Evolutionary conservation across 208 protist genomes (phyloP), one percentile per base, ranked within the genome.

Genomic region (Endotrypanum monterogeii): DNA sequence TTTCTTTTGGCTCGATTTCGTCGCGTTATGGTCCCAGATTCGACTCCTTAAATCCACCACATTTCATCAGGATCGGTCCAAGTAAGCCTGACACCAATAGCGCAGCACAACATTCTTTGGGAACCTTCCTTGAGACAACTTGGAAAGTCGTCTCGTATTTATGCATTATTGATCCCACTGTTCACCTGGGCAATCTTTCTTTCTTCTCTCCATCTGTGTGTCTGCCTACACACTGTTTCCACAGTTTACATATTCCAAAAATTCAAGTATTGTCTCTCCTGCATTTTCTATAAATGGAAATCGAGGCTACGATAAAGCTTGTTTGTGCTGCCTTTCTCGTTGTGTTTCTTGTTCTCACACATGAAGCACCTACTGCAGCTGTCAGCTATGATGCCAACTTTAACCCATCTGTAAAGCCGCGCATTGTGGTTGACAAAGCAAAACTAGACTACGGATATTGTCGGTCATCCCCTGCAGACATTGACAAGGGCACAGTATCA

Each of bases 381-480:
- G 61, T 6, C 25, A 20, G 1, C 32, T 6, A n/a, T 20, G 39
- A 35, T 46, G 14, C 8, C 3, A 54, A 7, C 25, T n/a, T 16
- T 8, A 39, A 30, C 62, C 18, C 1, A 16, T 16, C 35, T 18
- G n/a, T 20, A 23, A 70, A 57, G n/a, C 50, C 67, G 44, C 61
- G 57, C 7, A 71, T 78, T 20, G 46, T 77, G 16, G 55, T 86
- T n/a, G 50, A 79, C 60, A 75, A 67, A 9, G 73, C 74, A 16
- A 82, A 73, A 9, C 55, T 92, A 48, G 76, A 88, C 46, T 78
- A 90, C 54, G 69, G 77, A 32, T 94, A 87, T 63, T 97, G 93
- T 73, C 87, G 84, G 67, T 90, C 81, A 35, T 86, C 84, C n/a
- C 55, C 84, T 1, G 48, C 50, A 5, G 83, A 90, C 20, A 78